phyloP scores from a whole-genome alignment of 176 grass and related monocot species.

The Microstegium vimineum region DNA sequence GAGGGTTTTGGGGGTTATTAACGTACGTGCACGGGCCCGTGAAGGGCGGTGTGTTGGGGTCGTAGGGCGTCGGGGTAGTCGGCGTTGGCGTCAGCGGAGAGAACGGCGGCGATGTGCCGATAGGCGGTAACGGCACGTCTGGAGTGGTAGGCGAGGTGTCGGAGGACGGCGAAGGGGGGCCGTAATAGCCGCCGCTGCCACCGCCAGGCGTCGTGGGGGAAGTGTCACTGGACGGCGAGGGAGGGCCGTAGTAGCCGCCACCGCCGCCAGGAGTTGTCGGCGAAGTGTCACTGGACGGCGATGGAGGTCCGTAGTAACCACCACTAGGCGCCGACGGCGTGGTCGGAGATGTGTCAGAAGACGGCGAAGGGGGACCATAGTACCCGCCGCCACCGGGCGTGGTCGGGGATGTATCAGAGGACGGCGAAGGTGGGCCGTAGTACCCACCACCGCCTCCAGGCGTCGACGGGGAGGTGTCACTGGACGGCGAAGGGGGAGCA shows the following conservation, averaged over 20 bases:
- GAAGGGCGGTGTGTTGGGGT: slow-evolving; percentile 64
- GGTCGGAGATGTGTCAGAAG: neutral
- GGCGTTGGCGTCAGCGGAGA: slow-evolving; percentile 51
- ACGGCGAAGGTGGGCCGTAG: neutral
- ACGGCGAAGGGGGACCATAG: neutral
- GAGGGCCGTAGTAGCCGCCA: neutral
- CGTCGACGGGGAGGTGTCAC: neutral
- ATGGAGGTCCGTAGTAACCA: neutral
- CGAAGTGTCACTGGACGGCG: neutral
- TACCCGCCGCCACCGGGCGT: neutral
- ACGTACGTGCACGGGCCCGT: slow-evolving; percentile 66
- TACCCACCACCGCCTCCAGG: neutral
- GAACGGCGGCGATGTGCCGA: slow-evolving; percentile 26
- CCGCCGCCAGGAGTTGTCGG: neutral
- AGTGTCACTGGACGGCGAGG: neutral
- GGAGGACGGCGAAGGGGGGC: neutral
- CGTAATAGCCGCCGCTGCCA: neutral
- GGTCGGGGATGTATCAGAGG: neutral
- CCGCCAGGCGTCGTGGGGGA: neutral
- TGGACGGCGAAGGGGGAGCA: neutral
- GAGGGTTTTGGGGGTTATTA: neutral
- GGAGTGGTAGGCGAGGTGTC: slow-evolving; percentile 10
- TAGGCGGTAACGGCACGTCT: slow-evolving; percentile 26
- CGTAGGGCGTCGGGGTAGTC: slow-evolving; percentile 53
- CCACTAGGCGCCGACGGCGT: neutral